Evolutionary conservation across 2,329 filamentous ascomycete species (phyloP), one percentile per base, ranked within the genome.

Genomic region (Penicillium thymicola): DNA sequence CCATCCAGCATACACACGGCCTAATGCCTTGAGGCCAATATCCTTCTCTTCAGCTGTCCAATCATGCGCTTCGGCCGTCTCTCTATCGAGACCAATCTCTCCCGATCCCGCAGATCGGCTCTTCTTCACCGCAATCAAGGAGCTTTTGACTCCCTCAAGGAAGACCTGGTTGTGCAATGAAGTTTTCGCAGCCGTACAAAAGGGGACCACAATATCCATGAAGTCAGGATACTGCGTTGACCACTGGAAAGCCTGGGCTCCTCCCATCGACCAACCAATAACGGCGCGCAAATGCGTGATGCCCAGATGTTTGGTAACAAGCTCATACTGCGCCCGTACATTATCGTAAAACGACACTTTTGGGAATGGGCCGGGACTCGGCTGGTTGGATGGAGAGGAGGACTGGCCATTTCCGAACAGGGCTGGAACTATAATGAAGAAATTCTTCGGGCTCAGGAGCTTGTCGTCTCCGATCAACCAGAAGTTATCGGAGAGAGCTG

Each of bases 1-100:
- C 78, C 84, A 94, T 0, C 89, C 89, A 1, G 89, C 89, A 72
- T 94, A 94, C 0, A 86, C 89, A 43, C 88, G 80, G 0, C 82
- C 88, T 55, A 93, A 82, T 0, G 89, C 89, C 66, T 87, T 91
- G 40, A 93, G 68, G 0, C 84, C 86, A 21, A 78, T 74, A 16
- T 78, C 75, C 46, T 70, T 81, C 60, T 87, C 81, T 49, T 82
- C 77, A 0, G 74, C 72, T 2, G 76, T 80, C 81, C 85, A 88
- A 0, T 70, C 65, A 13, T 77, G 70, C 58, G 78, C 72, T 40
- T 76, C 71, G 14, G 76, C 66, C 3, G 71, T 71, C 14, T 70
- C 62, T 1, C 69, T 66, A 6, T 77, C 68, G 0, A 77, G 57
- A 28, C 79, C 79, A 28, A 76, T 76, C n/a, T 76, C 72, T 11